Evolutionary conservation across 768 basidiomycete genomes (phyloP), one percentile per base, ranked within the genome.

Genomic region (Amanita pallidorosea): DNA sequence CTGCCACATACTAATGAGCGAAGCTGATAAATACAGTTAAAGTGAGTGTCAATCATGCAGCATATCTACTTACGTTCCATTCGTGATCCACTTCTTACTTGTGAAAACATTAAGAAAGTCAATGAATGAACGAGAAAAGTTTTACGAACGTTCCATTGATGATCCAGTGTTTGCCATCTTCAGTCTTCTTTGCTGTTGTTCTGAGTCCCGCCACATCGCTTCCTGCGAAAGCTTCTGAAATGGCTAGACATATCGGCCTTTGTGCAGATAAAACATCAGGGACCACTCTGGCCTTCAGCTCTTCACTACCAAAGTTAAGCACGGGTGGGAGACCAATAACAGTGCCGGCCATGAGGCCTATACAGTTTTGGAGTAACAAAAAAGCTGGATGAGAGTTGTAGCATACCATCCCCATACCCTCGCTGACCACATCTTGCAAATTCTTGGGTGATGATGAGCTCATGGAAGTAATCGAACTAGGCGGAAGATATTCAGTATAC

Each of bases 381-480:
- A 8, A 35, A 23, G 45, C 38, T 51, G 17, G 4, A 20, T 37
- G 43, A 15, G 40, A 15, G n/a, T 12, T 12, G 27, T 18, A 5
- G 51, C 62, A 37, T 57, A 70, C 90, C 88, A 61, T 92, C 90
- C 25, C 79, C 81, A 61, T 90, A 94, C 3, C 91, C 89, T 31
- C 88, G 76, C 18, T 77, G 78, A 35, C 77, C 80, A 48, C 76
- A 68, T n/a, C 88, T 73, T 5, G 73, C 66, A 41, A 91, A 61
- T 65, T 94, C 90, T 71, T 92, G 84, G 34, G 77, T 85, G 58
- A 89, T 71, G 54, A 93, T 78, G 50, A 91, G 72, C 77, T 85
- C 84, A 61, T 93, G 89, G 76, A 94, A 95, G 61, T 87, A 89
- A 63, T 94, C 87, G 58, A 87, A 94, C 74, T 85, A 64, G 5